Base-by-base conservation (phyloP, 116 monocot genomes). In the Phalaenopsis hybrid region DNA sequence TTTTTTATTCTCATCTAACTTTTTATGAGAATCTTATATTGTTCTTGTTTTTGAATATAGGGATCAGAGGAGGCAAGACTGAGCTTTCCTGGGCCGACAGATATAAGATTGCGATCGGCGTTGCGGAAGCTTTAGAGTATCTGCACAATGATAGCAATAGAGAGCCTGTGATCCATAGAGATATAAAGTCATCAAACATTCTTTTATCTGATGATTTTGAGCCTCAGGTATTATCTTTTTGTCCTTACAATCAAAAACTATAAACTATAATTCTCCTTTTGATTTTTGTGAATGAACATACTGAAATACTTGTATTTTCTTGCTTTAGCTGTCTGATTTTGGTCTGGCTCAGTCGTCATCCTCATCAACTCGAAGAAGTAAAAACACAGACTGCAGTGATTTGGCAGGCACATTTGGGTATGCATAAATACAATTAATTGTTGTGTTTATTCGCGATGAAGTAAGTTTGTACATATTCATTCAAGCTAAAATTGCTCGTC, bases 101-200 rank as follows among this genome's bases (percentile, higher is more conserved):
- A 84, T 91, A 81, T 44, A 92, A 86, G 82, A 83, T 94, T 37
- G 94, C 92, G 1, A 48, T 91, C 31, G 94, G 96, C 6, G 82
- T 94, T 74, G 94, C 96, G 50, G 81, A 86, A 72, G 95, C 91
- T 48, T 82, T 92, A 5, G 73, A 86, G 55, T 92, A 92, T 81
- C 83, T 92, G 20, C 93, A 94, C 37, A 68, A 79, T 67, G 46
- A 78, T 81, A 79, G 78, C 59, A 86, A 58, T 81, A 49, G 78
- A 12, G 78, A 79, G 45, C 81, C 87, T 74, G 92, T 95, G 77
- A 91, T 95, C 68, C 92, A 92, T 70, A 84, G 92, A 80, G 95
- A 95, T 84, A 91, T 95, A 2, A 95, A 95, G 65, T 95, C 92
- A 43, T 95, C 95, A 48, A 95, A 95, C 81, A 92, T 95, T 55